These are phyloP conservation scores for Phytophthora idaei DNA, from an alignment of 352 stramenopile genomes.

Conservation along the genomic window DNA sequence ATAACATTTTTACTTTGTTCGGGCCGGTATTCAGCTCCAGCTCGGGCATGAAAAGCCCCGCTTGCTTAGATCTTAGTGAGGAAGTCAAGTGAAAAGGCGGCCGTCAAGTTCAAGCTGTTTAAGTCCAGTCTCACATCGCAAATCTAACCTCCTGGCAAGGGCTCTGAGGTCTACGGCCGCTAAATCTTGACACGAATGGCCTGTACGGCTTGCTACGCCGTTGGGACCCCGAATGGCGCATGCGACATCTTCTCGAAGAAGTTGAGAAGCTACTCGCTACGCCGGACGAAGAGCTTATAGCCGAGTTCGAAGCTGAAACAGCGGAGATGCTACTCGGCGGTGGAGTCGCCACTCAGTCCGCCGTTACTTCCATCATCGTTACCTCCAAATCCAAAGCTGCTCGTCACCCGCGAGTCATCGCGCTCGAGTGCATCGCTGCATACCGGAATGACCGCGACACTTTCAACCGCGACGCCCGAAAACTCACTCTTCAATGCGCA, in stretches of 20 bases:
- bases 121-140: no score
- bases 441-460: constrained; percentile 42
- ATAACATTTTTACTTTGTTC: no score
- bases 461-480: constrained; percentile 41
- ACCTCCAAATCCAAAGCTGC: constrained; percentile 29
- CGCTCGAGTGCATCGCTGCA: constrained; percentile 56
- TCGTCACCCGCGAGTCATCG: constrained; percentile 56
- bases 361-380: constrained; percentile 17
- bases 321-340: constrained; percentile 22
- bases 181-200: no score
- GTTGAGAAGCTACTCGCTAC: constrained; percentile 43
- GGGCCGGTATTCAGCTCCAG: no score
- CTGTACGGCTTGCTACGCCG: constrained; percentile 47
- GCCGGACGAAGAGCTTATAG: constrained; percentile 53
- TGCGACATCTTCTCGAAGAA: constrained; percentile 51
- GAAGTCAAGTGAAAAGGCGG: no score
- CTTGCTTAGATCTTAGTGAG: no score
- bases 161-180: no score
- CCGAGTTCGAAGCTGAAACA: constrained; percentile 52
- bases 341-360: constrained; percentile 14
- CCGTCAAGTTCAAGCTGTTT: no score
- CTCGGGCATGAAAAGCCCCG: no score
- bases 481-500: constrained; percentile 38
- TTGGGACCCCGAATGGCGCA: constrained; percentile 64
- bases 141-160: no score